Evolutionary conservation across 805 yeast genomes (phyloP).

Genomic region (Metschnikowia continentalis): DNA sequence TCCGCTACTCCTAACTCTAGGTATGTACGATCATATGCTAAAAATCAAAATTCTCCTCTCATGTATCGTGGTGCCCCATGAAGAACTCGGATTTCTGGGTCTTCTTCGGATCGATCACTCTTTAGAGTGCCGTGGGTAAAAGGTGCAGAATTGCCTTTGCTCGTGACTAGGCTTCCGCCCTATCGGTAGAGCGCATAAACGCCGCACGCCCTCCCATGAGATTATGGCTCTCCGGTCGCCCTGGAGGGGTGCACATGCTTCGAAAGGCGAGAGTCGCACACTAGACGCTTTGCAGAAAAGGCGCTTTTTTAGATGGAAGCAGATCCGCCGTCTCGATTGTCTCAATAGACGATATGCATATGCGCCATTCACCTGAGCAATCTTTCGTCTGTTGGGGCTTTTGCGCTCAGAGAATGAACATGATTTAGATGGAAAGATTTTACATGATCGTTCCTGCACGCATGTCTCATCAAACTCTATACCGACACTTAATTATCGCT

Average conservation of each 20-base stretch:
- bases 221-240: background rate
- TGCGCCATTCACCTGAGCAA: background rate
- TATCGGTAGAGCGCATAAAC: background rate
- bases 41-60: no score
- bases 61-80: no score
- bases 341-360: background rate
- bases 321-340: background rate
- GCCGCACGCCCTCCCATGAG: background rate
- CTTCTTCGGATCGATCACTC: background rate
- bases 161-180: background rate
- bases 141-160: background rate
- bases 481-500: no score
- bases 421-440: no score
- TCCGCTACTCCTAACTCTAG: no score
- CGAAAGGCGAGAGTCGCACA: background rate
- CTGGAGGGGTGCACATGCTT: background rate
- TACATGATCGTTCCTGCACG: no score
- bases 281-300: background rate
- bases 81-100: no score
- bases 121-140: background rate
- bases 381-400: background rate
- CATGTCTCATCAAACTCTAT: no score
- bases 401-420: no score
- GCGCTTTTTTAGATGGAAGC: background rate
- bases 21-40: no score